Evolutionary conservation across 169 alveolate species (phyloP).

Genomic region (Cryptosporidium ubiquitum): DNA sequence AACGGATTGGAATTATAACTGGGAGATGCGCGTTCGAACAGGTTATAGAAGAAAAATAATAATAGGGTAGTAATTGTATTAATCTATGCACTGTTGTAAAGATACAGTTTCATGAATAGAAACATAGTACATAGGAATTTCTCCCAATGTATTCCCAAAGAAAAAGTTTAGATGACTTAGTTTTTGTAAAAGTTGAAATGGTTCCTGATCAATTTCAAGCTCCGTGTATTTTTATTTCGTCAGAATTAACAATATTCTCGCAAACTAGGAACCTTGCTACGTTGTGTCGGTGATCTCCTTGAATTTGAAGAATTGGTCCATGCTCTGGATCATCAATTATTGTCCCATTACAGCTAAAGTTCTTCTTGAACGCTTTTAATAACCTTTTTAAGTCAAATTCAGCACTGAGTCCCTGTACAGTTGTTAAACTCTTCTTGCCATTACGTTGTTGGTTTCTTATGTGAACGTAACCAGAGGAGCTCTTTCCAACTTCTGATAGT

Average conservation of each 20-base stretch:
- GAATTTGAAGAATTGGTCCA: conserved; percentile 92
- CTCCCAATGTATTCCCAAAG: neutral
- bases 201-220: conserved; percentile 77
- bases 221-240: conserved; percentile 91
- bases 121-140: neutral
- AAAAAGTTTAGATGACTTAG: neutral
- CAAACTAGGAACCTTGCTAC: conserved; percentile 89
- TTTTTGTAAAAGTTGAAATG: neutral
- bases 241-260: conserved; percentile 87
- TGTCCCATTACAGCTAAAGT: conserved; percentile 94
- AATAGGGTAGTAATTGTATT: neutral
- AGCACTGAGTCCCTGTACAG: conserved; percentile 93
- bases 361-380: conserved; percentile 91
- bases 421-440: conserved; percentile 93
- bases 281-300: conserved; percentile 88
- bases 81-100: neutral
- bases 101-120: neutral
- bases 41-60: neutral
- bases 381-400: conserved; percentile 90
- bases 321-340: conserved; percentile 91
- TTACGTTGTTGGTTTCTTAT: conserved; percentile 93
- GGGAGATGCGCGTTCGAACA: neutral
- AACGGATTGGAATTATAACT: neutral
- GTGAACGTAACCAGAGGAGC: conserved; percentile 79
- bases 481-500: conserved; percentile 75